Evolutionary conservation across 169 alveolate genomes (phyloP).

Genomic region (Cryptosporidium baileyi): DNA sequence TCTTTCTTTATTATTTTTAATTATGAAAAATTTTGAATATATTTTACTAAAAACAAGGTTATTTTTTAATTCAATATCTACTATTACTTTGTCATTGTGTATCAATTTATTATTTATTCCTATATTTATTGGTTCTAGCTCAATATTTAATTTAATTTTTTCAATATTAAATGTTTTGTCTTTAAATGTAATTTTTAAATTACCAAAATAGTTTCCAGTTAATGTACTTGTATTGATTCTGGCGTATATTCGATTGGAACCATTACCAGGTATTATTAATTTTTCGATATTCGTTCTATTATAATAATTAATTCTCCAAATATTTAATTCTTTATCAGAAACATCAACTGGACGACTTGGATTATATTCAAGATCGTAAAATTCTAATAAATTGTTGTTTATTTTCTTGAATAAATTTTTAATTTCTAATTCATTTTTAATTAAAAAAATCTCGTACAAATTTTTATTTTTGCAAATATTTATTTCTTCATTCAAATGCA

Average conservation of each 20-base stretch:
- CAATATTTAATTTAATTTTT: not conserved
- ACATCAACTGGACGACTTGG: constrained; percentile 4
- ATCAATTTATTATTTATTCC: too few species aligned
- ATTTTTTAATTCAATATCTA: too few species aligned
- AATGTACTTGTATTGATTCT: not conserved
- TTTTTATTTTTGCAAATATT: not conserved
- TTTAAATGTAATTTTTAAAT: not conserved
- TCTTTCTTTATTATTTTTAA: too few species aligned
- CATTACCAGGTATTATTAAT: constrained; percentile 48
- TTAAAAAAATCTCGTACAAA: not conserved
- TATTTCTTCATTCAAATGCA: not conserved
- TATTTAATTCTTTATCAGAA: not conserved
- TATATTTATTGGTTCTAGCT: not conserved
- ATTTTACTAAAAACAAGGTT: too few species aligned
- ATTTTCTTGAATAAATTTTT: not conserved
- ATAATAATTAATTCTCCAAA: constrained; percentile 12
- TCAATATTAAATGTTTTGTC: not conserved
- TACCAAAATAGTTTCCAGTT: constrained; percentile 5
- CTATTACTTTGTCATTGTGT: too few species aligned
- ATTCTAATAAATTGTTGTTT: not conserved
- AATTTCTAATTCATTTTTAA: not conserved
- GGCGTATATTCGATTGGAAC: constrained; percentile 18
- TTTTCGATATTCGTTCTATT: not conserved
- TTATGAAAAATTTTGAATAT: too few species aligned
- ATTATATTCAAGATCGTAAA: constrained; percentile 46